Conservation (phyloP, 345 rosid genomes). For the Excoecaria agallocha region DNA sequence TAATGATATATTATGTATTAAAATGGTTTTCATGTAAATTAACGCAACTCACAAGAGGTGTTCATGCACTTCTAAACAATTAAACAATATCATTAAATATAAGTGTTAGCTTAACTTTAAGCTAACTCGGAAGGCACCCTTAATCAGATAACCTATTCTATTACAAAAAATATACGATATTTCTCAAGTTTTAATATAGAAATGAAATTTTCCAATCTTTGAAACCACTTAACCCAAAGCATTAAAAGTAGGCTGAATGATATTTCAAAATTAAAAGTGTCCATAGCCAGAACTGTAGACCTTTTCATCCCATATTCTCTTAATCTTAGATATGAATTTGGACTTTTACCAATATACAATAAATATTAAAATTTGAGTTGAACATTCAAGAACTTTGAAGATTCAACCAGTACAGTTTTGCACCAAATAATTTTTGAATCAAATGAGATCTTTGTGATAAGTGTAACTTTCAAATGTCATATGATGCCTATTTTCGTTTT, state of each 20-base stretch:
- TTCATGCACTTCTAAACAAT: neutral
- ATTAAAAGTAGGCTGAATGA: neutral
- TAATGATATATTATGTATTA: neutral
- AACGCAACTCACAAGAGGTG: neutral
- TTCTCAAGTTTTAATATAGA: neutral
- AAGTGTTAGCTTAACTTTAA: neutral
- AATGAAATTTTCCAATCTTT: neutral
- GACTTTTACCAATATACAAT: neutral
- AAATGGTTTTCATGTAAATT: neutral
- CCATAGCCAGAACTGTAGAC: neutral
- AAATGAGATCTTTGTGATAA: neutral
- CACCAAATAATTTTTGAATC: neutral
- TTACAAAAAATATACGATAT: neutral
- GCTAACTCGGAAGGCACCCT: neutral
- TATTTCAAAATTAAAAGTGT: neutral
- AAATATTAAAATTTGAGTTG: neutral
- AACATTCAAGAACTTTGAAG: neutral
- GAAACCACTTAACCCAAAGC: neutral
- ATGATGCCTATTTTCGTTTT: slow-evolving; percentile 33
- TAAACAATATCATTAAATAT: neutral
- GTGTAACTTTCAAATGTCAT: slow-evolving; percentile 29
- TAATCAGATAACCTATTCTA: neutral
- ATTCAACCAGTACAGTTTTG: neutral
- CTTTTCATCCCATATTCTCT: neutral
- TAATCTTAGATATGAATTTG: neutral